Conservation (phyloP, 2,329 filamentous ascomycete genomes). For the Penicillium sp. region DNA sequence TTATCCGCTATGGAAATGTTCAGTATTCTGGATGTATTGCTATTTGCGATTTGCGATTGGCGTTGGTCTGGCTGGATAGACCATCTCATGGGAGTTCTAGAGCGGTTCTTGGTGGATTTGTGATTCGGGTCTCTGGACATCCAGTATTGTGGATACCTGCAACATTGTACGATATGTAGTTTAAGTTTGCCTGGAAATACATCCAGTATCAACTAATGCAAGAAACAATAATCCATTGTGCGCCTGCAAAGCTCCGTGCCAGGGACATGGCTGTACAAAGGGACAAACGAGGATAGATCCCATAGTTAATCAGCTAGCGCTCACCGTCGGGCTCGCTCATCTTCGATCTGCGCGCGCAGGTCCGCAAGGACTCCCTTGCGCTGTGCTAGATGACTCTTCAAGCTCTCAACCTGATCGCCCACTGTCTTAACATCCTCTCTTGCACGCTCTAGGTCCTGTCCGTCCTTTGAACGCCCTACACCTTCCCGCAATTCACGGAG, state of each 20-base stretch:
- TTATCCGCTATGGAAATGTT: not conserved
- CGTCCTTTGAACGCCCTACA: constrained; percentile 51
- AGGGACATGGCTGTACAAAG: constrained; percentile 32
- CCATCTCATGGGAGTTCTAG: not conserved
- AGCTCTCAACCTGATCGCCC: constrained; percentile 86
- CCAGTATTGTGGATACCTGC: not conserved
- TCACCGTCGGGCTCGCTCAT: constrained; percentile 62
- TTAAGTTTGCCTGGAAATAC: constrained; percentile 1
- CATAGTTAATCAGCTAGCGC: not conserved
- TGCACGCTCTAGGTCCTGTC: constrained; percentile 69
- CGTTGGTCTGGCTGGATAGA: not conserved
- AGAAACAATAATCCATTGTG: constrained; percentile 24
- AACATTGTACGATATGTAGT: not conserved
- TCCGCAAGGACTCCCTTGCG: constrained; percentile 71
- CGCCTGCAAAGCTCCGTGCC: constrained; percentile 32
- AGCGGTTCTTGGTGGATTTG: not conserved
- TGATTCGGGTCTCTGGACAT: not conserved
- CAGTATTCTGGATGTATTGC: not conserved
- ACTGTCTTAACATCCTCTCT: constrained; percentile 82
- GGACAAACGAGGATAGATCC: constrained; percentile 7
- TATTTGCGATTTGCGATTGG: not conserved
- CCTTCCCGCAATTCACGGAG: constrained; percentile 66
- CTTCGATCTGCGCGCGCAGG: constrained; percentile 75
- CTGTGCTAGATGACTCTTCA: constrained; percentile 74
- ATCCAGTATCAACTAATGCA: not conserved